phyloP scores from a whole-genome alignment of 805 yeast species.

The Maudiozyma saulgeensis region DNA sequence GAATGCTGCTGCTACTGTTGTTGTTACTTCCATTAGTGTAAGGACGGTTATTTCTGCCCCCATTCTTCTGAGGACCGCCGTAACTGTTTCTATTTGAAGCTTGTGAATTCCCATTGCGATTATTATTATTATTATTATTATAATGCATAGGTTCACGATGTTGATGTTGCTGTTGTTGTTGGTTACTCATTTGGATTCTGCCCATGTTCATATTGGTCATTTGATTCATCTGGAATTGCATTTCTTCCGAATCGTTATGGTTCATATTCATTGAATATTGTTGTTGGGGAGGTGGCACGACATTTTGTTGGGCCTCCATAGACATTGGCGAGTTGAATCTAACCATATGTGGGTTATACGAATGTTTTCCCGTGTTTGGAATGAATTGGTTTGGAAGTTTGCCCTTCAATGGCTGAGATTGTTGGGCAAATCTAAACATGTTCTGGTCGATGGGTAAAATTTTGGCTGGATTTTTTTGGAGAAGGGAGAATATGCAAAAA shows the following conservation, averaged over 20 bases:
- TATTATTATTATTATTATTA: slow-evolving; percentile 1
- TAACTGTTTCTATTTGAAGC: not conserved
- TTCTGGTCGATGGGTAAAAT: slow-evolving; percentile 1
- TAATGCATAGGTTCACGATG: not conserved
- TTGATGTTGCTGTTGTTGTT: not conserved
- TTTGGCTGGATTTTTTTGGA: not conserved
- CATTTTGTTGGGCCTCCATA: slow-evolving; percentile 12
- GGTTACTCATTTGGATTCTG: not conserved
- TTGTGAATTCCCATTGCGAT: slow-evolving; percentile 1
- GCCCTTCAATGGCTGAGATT: slow-evolving; percentile 28
- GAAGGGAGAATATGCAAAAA: not conserved
- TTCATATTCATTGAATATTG: not conserved
- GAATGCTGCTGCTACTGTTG: slow-evolving; percentile 2
- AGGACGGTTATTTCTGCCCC: slow-evolving; percentile 3
- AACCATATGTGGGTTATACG: slow-evolving; percentile 30
- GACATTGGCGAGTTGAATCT: slow-evolving; percentile 31
- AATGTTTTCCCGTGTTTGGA: slow-evolving; percentile 28
- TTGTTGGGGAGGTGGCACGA: not conserved
- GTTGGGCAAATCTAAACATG: slow-evolving; percentile 29
- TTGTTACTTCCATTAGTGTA: slow-evolving; percentile 1
- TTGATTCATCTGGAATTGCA: not conserved
- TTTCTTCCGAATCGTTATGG: not conserved
- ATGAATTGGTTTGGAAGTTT: slow-evolving; percentile 34
- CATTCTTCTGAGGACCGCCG: not conserved
- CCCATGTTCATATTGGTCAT: not conserved